These are phyloP conservation scores for Candida ipomoeae DNA, from an alignment of 805 yeast species.

Conservation along the genomic window DNA sequence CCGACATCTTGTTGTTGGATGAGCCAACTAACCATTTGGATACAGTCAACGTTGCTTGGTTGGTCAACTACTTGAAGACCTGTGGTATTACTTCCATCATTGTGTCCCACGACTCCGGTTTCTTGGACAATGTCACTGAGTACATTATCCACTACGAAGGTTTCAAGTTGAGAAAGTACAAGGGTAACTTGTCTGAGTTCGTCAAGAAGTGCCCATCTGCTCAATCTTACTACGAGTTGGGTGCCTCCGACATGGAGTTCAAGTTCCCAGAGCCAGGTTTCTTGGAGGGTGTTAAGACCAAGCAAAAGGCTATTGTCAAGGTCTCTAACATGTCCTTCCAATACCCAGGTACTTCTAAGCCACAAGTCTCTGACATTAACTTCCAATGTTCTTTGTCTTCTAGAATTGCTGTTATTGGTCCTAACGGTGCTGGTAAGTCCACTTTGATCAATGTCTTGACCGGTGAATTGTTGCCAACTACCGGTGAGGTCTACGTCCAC, in stretches of 20 bases:
- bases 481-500: conserved; percentile 98
- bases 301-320: conserved; percentile 99
- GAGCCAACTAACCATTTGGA: conserved; percentile 99
- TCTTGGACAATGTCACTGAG: conserved; percentile 95
- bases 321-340: conserved; percentile 97
- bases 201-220: conserved; percentile 99
- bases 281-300: conserved; percentile 99
- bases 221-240: conserved; percentile 96
- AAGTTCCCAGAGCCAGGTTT: conserved; percentile 99
- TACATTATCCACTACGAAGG: conserved; percentile 99
- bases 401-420: conserved; percentile 99
- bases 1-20: conserved; percentile 95
- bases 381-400: conserved; percentile 99
- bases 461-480: conserved; percentile 98
- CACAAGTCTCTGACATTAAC: conserved; percentile 85
- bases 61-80: conserved; percentile 97
- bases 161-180: conserved; percentile 98
- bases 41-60: conserved; percentile 99
- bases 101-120: conserved; percentile 99
- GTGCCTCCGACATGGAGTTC: conserved; percentile 97
- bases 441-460: conserved; percentile 98
- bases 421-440: conserved; percentile 99
- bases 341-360: conserved; percentile 97
- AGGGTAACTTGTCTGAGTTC: conserved; percentile 98
- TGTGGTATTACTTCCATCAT: conserved; percentile 98